Evolutionary conservation across 2,329 filamentous ascomycete genomes (phyloP).

Genomic region (Ascosphaera apis): DNA sequence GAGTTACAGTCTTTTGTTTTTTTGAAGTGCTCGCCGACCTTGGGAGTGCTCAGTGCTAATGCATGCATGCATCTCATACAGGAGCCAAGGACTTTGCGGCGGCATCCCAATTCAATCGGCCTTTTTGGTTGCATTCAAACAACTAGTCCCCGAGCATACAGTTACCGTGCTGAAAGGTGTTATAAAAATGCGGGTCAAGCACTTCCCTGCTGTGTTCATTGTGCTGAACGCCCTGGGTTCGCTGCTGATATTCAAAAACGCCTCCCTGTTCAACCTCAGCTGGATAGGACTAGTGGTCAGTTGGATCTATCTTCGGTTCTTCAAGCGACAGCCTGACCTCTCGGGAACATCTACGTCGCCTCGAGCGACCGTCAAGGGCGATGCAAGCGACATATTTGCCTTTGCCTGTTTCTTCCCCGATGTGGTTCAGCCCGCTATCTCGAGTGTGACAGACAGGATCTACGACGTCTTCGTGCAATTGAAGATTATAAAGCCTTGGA

Average conservation of each 20-base stretch:
- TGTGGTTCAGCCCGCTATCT: slow-evolving; percentile 53
- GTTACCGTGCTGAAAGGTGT: slow-evolving; percentile 80
- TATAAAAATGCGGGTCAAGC: slow-evolving; percentile 67
- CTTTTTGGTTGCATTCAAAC: slow-evolving; percentile 92
- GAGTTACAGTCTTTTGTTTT: slow-evolving; percentile 9
- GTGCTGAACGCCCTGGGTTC: slow-evolving; percentile 47
- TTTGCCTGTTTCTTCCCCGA: slow-evolving; percentile 92
- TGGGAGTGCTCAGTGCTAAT: slow-evolving; percentile 9
- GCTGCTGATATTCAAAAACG: slow-evolving; percentile 42
- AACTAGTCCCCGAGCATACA: slow-evolving; percentile 90
- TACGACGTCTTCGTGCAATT: slow-evolving; percentile 54
- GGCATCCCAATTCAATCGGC: slow-evolving; percentile 75
- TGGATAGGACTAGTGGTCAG: slow-evolving; percentile 63
- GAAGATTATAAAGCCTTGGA: slow-evolving; percentile 66
- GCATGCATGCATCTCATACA: too few relatives aligned
- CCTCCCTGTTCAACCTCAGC: slow-evolving; percentile 57
- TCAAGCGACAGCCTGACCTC: slow-evolving; percentile 41
- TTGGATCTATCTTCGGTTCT: slow-evolving; percentile 94
- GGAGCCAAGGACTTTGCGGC: slow-evolving; percentile 62
- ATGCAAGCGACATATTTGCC: slow-evolving; percentile 88
- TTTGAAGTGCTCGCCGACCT: slow-evolving; percentile 7
- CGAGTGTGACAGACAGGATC: slow-evolving; percentile 47
- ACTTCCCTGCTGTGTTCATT: slow-evolving; percentile 54
- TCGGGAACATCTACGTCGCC: slow-evolving; percentile 31
- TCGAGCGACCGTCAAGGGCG: slow-evolving; percentile 48